Evolutionary conservation across 1,284 basidiomycete genomes (phyloP).

Genomic region (Moesziomyces aphidis): DNA sequence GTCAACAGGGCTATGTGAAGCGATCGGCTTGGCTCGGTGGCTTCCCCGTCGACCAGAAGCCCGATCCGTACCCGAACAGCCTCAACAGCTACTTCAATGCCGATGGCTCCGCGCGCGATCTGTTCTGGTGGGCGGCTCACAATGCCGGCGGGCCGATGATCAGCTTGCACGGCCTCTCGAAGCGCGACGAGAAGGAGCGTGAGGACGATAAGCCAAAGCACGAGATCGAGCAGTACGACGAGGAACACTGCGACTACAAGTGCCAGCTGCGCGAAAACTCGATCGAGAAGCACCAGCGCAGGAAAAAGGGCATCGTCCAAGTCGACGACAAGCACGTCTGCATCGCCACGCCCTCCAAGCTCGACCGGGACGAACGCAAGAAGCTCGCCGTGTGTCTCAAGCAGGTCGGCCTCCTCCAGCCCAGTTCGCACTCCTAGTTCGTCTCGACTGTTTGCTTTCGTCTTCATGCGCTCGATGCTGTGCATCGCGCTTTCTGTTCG

Average conservation of each 20-base stretch:
- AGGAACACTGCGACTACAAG: slow-evolving; percentile 48
- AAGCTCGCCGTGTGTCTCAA: slow-evolving; percentile 27
- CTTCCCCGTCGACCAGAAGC: slow-evolving; percentile 53
- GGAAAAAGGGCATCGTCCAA: slow-evolving; percentile 30
- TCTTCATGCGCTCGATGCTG: not conserved
- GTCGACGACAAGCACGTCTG: slow-evolving; percentile 34
- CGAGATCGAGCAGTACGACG: slow-evolving; percentile 32
- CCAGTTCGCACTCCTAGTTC: not conserved
- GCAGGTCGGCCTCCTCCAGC: slow-evolving; percentile 15
- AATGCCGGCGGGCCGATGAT: slow-evolving; percentile 13
- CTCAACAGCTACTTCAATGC: slow-evolving; percentile 60
- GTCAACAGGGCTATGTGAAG: slow-evolving; percentile 47
- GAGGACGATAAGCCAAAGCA: slow-evolving; percentile 14
- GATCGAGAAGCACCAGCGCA: slow-evolving; percentile 39
- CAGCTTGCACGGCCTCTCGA: slow-evolving; percentile 15
- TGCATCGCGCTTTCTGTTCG: not conserved
- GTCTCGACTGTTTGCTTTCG: slow-evolving; percentile 4
- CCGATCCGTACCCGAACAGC: slow-evolving; percentile 54
- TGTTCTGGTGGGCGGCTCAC: slow-evolving; percentile 31
- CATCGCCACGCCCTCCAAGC: slow-evolving; percentile 28
- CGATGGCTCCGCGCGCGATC: slow-evolving; percentile 30
- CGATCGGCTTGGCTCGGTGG: slow-evolving; percentile 62
- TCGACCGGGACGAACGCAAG: slow-evolving; percentile 27
- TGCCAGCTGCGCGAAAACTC: slow-evolving; percentile 33
- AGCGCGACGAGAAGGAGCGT: slow-evolving; percentile 10